Base-by-base conservation (phyloP, 257 asterid genomes). In the Jasminum sambac region DNA sequence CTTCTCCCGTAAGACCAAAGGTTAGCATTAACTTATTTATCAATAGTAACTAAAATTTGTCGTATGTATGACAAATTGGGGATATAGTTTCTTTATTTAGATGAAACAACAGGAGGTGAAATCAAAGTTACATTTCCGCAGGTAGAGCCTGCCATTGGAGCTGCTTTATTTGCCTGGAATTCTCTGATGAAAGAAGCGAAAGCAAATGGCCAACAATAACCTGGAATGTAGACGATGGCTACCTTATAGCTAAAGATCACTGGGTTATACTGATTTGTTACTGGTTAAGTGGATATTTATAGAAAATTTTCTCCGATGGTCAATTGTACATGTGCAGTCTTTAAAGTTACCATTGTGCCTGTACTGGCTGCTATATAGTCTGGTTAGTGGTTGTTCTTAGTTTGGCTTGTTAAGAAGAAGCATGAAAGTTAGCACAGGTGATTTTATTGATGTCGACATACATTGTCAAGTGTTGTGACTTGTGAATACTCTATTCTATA, bases 71-170 rank as follows among this genome's bases (percentile, higher is more conserved):
- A 48, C 58, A 2, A 48, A n/a, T 39, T 10, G 11, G 24, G 58
- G 3, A 48, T 48, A 6, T 48, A 48, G 8, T 52, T 7, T 17
- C 8, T 0, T 3, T 52, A 7, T 11, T 0, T 12, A 17, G 25
- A 17, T 19, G 1, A 52, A 52, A 55, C 62, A 19, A 23, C 34
- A 10, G 62, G 3, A 14, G 43, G 8, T 67, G 41, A 13, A 52
- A 34, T 24, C 12, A 14, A 21, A 55, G n/a, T 23, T 23, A 1
- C 23, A 19, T 65, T 65, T 55, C 40, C 50, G 69, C 77, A 90
- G 98, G 88, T 86, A 71, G 97, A 90, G 81, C 98, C 98, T 83
- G 98, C 96, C 9, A 68, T 84, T 38, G 98, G 98, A 74, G 96
- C 98, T 72, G 98, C 97, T 12, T 76, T 93, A 72, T 82, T 86